phyloP scores from a whole-genome alignment of 164 flowering plant genomes.

The Umbellularia californica region DNA sequence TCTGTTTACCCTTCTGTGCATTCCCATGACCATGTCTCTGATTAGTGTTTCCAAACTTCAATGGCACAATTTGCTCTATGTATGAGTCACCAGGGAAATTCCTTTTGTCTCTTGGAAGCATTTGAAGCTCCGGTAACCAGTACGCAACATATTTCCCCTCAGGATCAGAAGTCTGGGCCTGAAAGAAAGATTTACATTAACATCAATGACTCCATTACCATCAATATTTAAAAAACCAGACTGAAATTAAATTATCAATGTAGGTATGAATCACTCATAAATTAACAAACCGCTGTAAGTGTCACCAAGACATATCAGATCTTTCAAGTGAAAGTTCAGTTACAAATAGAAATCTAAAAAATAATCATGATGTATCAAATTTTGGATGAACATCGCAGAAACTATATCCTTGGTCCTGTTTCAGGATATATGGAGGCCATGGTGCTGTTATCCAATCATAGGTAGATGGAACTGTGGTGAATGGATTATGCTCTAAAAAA shows the following conservation, averaged over 20 bases:
- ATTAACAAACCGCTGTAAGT: not conserved
- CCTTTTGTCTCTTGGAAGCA: conserved; percentile 59
- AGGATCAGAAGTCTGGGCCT: conserved; percentile 82
- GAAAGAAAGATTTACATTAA: conserved; percentile 4
- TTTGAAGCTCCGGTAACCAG: conserved; percentile 68
- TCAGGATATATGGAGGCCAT: too few species aligned
- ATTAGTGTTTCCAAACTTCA: conserved; percentile 44
- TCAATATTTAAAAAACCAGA: not conserved
- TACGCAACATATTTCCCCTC: conserved; percentile 78
- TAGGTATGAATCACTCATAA: not conserved
- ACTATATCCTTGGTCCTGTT: not conserved
- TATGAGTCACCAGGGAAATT: conserved; percentile 64
- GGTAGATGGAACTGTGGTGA: too few species aligned
- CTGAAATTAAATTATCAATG: not conserved
- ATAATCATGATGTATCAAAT: not conserved
- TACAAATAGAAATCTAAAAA: not conserved
- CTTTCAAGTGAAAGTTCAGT: not conserved
- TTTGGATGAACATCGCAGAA: not conserved
- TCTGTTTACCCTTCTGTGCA: not conserved
- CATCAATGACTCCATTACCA: too few species aligned
- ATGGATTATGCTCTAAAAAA: too few species aligned
- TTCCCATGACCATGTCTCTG: not conserved
- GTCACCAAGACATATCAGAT: not conserved
- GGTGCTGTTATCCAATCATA: too few species aligned
- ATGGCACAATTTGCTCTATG: conserved; percentile 53